Evolutionary conservation across 2,329 filamentous ascomycete genomes (phyloP).

Genomic region (Fusarium sp.): DNA sequence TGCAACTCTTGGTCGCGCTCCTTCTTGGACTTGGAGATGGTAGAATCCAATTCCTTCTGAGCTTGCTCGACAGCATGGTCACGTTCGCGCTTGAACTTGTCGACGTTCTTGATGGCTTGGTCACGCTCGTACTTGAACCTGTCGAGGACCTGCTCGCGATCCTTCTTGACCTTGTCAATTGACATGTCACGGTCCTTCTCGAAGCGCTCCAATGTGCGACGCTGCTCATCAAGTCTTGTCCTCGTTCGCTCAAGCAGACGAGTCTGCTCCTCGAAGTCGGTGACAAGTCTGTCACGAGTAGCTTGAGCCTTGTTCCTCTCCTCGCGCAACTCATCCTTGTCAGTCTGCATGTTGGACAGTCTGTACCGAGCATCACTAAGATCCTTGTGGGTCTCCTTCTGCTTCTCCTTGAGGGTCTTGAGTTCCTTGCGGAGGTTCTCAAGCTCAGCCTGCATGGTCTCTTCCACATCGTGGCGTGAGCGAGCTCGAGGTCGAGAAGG

Average conservation of each 20-base stretch:
- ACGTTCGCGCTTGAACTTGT: conserved; percentile 40
- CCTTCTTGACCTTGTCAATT: conserved; percentile 36
- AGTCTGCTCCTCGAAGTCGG: conserved; percentile 37
- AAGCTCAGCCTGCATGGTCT: conserved; percentile 36
- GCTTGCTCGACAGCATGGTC: conserved; percentile 36
- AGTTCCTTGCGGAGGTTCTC: conserved; percentile 43
- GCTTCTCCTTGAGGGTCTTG: conserved; percentile 37
- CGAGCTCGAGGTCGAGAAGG: conserved; percentile 31
- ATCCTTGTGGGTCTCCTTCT: conserved; percentile 41
- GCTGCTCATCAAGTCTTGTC: conserved; percentile 37
- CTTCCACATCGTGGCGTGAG: conserved; percentile 40
- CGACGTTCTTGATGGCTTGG: conserved; percentile 30
- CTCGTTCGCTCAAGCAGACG: conserved; percentile 32
- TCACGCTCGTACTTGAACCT: conserved; percentile 38
- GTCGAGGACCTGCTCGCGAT: conserved; percentile 32
- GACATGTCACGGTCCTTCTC: conserved; percentile 37
- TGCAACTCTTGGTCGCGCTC: conserved; percentile 34
- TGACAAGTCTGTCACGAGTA: conserved; percentile 37
- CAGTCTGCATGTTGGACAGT: conserved; percentile 41
- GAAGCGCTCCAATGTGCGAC: conserved; percentile 36
- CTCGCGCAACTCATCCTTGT: conserved; percentile 44
- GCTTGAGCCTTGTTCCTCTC: conserved; percentile 44
- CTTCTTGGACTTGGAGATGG: conserved; percentile 31
- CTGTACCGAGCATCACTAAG: conserved; percentile 42
- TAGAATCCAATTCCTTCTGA: conserved; percentile 34